Evolutionary conservation across 1,284 basidiomycete genomes (phyloP), one percentile per base, ranked within the genome.

Genomic region (Ganoderma meredithae): DNA sequence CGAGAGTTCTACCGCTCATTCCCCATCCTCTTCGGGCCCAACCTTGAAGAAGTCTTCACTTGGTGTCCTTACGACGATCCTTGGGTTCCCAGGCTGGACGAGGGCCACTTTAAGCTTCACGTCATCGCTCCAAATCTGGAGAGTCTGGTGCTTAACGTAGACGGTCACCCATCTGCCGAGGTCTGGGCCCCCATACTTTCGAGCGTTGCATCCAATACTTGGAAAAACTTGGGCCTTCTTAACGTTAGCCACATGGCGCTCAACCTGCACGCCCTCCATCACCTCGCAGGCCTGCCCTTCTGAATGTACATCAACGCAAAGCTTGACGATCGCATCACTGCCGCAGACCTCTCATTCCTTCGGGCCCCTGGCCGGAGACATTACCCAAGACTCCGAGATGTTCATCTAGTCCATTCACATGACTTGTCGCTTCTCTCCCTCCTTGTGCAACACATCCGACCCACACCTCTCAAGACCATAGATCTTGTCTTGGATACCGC

Each of bases 21-120:
- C 27, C 41, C 27, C 55, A 36, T 63, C 3, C 55, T 66, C 9
- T 66, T 56, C 33, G 53, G 65, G 10, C 65, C 65, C 12, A 58
- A 19, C 8, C 3, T 66, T 17, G 19, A 56, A 22, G 36, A 31
- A 25, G 33, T 59, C 39, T n/a, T 25, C 40, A 62, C 65, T 19
- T 31, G 52, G 52, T 31, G 52, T 33, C 52, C 52, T 55, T 17
- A 17, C 17, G 27, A 2, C 6, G 2, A 12, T 6, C 27, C 52
- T 17, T 17, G 27, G 13, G 25, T 13, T 17, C 31, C 31, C 15
- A 19, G 19, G 17, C 27, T 55, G 47, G 25, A 27, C 22, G 36
- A 41, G 5, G 13, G 40, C 12, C 15, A 27, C 41, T 60, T 41
- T 6, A 19, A 27, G 9, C 10, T 55, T 13, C 27, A 55, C 17